Evolutionary conservation across 441 rosid species (phyloP), one percentile per base, ranked within the genome.

Genomic region (Mallotus japonicus): DNA sequence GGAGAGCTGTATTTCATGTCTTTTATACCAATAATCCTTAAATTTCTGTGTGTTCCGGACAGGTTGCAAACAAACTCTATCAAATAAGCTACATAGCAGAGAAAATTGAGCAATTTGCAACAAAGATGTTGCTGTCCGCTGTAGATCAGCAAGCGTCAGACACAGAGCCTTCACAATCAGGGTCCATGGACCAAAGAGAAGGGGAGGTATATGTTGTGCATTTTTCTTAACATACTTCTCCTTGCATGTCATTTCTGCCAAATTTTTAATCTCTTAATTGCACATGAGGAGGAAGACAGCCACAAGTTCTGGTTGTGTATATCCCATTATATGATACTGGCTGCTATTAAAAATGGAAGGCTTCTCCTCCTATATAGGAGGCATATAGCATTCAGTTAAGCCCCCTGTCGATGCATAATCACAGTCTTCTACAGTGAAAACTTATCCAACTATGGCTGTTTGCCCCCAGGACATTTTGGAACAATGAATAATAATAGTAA

Each of bases 31-130:
- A 65, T 75, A 19, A 54, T 75, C 7, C 28, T 51, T 49, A 10
- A 69, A 46, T 62, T 50, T 63, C n/a, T 62, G 69, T 73, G 70
- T 82, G 72, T 83, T 54, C 46, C 86, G 84, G 73, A 73, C 84
- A 96, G 99, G 99, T 94, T 77, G 90, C 99, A 28, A 96, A 96
- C 84, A 94, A 96, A 85, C 96, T 96, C 69, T 94, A 86, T 89
- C 98, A 86, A 81, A 82, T 96, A 67, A 76, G 86, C 83, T 92
- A 86, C 77, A 79, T 86, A 83, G 77, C 98, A 40, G 92, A 86
- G 68, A 84, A 81, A 66, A 93, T 96, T 79, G 97, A 96, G 88
- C 87, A 91, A 75, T 96, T 87, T 87, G 98, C 99, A 65, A 91
- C 88, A 78, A 83, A 83, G 76, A 89, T 86, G 98, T 72, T 96